These are phyloP conservation scores for Botrytis cinerea DNA, from an alignment of 2,329 filamentous ascomycete genomes.

Conservation along the genomic window DNA sequence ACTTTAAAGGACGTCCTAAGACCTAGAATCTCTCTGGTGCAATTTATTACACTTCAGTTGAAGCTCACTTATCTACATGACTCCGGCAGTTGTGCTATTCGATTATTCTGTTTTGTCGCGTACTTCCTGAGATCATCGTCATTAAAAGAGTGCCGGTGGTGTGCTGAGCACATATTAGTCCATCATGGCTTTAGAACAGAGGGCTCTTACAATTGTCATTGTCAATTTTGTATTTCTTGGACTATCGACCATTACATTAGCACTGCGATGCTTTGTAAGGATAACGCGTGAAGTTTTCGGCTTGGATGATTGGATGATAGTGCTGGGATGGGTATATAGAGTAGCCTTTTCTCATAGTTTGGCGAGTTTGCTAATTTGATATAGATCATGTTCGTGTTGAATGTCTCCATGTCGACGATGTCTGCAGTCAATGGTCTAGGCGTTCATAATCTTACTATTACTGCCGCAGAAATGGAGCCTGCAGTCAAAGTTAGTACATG, in stretches of 20 bases:
- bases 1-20: neutral
- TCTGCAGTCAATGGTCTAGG: slow-evolving; percentile 8
- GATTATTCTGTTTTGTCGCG: neutral
- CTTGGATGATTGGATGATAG: slow-evolving; percentile 18
- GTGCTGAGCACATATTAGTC: neutral
- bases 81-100: neutral
- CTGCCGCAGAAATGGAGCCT: slow-evolving; percentile 13
- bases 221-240: slow-evolving; percentile 20
- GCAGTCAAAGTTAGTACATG: slow-evolving; percentile 12
- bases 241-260: slow-evolving; percentile 6
- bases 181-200: slow-evolving; percentile 10
- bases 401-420: slow-evolving; percentile 14
- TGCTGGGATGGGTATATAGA: slow-evolving; percentile 12
- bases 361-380: neutral
- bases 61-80: neutral
- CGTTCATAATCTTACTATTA: slow-evolving; percentile 16
- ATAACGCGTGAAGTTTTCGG: slow-evolving; percentile 4
- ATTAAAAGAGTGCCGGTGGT: neutral
- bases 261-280: neutral
- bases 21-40: neutral
- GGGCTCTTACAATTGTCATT: slow-evolving; percentile 8
- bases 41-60: neutral
- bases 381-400: slow-evolving; percentile 8
- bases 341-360: neutral
- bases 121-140: neutral